Conservation (phyloP, 2,329 filamentous ascomycete genomes). For the Pezicula rhizophila region DNA sequence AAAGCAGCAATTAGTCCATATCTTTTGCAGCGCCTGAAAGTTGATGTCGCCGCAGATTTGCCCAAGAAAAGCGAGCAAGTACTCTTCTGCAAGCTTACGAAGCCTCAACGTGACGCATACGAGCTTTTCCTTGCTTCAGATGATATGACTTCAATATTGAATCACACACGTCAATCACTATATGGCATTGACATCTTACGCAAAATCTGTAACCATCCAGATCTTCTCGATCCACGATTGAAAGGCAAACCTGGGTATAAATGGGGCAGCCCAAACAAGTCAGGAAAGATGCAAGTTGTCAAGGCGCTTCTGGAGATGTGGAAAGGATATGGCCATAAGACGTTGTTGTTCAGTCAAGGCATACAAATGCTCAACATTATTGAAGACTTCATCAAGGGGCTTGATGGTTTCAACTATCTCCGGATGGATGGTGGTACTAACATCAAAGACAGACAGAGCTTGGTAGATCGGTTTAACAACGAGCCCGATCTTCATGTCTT, state of each 20-base stretch:
- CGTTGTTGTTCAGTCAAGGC: constrained; percentile 85
- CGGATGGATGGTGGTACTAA: constrained; percentile 92
- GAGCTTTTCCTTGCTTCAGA: constrained; percentile 74
- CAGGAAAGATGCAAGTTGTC: constrained; percentile 93
- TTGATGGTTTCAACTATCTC: constrained; percentile 68
- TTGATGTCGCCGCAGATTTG: constrained; percentile 87
- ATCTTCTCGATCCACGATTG: constrained; percentile 63
- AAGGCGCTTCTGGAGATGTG: constrained; percentile 82
- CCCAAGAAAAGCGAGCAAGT: constrained; percentile 96
- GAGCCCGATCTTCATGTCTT: constrained; percentile 78
- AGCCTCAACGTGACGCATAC: constrained; percentile 73
- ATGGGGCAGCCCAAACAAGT: constrained; percentile 74
- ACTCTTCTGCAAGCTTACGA: constrained; percentile 87
- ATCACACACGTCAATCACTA: constrained; percentile 69
- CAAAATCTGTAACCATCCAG: constrained; percentile 97
- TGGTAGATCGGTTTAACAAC: constrained; percentile 91
- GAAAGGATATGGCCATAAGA: constrained; percentile 82
- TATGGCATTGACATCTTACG: constrained; percentile 88
- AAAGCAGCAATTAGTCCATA: constrained; percentile 94
- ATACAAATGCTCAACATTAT: constrained; percentile 94
- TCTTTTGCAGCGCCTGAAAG: constrained; percentile 84
- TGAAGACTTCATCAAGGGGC: constrained; percentile 66
- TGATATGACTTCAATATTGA: constrained; percentile 78
- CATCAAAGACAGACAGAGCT: constrained; percentile 78
- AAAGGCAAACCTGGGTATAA: constrained; percentile 57